Evolutionary conservation across 2,329 filamentous ascomycete species (phyloP), one percentile per base, ranked within the genome.

Genomic region (Aciculosporium take): DNA sequence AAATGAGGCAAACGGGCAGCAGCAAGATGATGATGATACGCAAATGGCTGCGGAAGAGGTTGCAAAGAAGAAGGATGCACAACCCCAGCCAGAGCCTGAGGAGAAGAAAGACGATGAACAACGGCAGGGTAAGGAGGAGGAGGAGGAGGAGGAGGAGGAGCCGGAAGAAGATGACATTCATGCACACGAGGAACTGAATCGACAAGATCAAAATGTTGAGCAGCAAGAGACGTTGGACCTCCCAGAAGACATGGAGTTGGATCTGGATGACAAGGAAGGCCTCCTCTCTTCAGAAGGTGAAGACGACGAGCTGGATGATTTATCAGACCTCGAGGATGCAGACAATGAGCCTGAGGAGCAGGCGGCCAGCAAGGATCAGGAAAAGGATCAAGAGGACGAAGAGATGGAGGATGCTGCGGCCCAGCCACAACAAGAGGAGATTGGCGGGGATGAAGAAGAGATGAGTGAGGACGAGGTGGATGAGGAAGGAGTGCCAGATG

Each of bases 211-310:
- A 39, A 81, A 89, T 52, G 75, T 84, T 2, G 75, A 89, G 50
- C 81, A 94, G 56, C 80, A 86, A 51, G 79, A 94, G 45, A 79
- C 81, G 2, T 67, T 94, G 45, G 86, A 88, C 35, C 67, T 94
- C 18, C 87, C 87, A 0, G 87, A 94, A 32, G 85, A 94, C 48
- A 81, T 95, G 69, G 79, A 93, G 43, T 72, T 95, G 57, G 77
- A 88, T 48, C 71, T 91, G 42, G 81, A 89, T 48, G 81, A 84
- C 23, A 67, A 74, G 23, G 68, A 71, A 15, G 72, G 73, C 4
- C 65, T 63, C 5, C n/a, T n/a, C n/a, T n/a, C n/a, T n/a, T 73
- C 73, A 5, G 72, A 69, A 12, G 69, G 69, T 29, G 74, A 79
- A 46, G 68, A 72, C 29, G 74, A 79, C 47, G 68, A 72, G 15